Percentiles rank a stretch among this genome's conserved stretches.
phyloP scores from a whole-genome alignment of 305 asterid species.

The Solanum aculeatissimum region DNA sequence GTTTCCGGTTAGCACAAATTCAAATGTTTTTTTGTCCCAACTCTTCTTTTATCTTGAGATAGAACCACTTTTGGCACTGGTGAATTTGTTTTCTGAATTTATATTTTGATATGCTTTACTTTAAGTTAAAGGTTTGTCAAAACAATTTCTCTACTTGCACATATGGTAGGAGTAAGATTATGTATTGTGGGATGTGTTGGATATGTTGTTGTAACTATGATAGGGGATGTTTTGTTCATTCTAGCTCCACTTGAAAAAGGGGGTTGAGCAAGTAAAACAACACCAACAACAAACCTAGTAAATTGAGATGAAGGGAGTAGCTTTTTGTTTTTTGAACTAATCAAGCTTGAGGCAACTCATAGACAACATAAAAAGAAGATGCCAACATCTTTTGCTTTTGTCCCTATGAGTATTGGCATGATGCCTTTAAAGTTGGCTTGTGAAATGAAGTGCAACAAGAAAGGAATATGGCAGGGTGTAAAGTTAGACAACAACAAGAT shows the following conservation, averaged over 20 bases:
- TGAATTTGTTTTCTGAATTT: background rate
- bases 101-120: too few relatives aligned
- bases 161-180: too few relatives aligned
- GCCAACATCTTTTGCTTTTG: background rate
- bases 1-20: too few relatives aligned
- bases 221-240: too few relatives aligned
- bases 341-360: background rate
- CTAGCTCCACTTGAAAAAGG: background rate
- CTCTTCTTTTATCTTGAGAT: too few relatives aligned
- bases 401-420: background rate
- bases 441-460: background rate
- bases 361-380: background rate
- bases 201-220: too few relatives aligned
- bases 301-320: background rate
- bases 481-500: background rate
- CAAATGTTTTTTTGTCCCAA: too few relatives aligned
- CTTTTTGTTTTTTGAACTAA: background rate
- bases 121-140: too few relatives aligned
- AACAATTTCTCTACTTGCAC: too few relatives aligned
- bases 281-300: too few relatives aligned
- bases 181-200: too few relatives aligned
- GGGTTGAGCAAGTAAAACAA: background rate
- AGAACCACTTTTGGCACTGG: too few relatives aligned
- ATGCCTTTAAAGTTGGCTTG: background rate
- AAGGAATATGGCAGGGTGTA: background rate